These are phyloP conservation scores for Fomitopsis betulina DNA, from an alignment of 1,284 basidiomycete genomes.

Conservation along the genomic window DNA sequence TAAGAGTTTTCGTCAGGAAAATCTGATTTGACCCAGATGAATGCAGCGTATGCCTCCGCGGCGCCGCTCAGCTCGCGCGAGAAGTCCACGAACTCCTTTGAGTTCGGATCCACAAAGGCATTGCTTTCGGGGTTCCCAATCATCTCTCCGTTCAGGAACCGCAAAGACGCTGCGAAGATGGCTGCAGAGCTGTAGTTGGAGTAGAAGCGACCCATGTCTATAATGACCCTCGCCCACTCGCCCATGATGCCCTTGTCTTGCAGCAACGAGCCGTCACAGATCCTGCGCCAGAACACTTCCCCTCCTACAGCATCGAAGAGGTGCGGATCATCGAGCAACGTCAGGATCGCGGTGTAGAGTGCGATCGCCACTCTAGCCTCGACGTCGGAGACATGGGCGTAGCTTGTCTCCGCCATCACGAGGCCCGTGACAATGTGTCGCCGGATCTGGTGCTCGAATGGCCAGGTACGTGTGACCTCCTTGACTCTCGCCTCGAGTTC, in stretches of 20 bases:
- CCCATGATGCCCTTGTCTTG: constrained; percentile 4
- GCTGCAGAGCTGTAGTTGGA: constrained; percentile 7
- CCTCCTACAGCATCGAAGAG: not conserved
- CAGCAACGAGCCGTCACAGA: not conserved
- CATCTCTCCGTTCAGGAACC: constrained; percentile 12
- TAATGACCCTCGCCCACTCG: constrained; percentile 7
- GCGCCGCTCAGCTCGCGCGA: constrained; percentile 8
- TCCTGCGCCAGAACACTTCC: not conserved
- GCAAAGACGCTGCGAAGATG: constrained; percentile 11
- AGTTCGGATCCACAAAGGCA: not conserved
- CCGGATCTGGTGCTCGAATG: not conserved
- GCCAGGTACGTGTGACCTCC: not conserved
- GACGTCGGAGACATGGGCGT: constrained; percentile 1
- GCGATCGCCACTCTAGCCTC: constrained; percentile 3
- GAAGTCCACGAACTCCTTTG: constrained; percentile 8
- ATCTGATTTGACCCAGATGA: constrained; percentile 13
- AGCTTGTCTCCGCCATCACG: constrained; percentile 1
- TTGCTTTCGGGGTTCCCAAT: constrained; percentile 8
- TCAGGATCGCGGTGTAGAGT: constrained; percentile 3
- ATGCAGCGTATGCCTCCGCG: constrained; percentile 10
- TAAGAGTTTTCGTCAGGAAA: constrained; percentile 12
- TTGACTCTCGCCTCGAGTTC: constrained; percentile 4
- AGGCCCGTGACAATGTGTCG: not conserved
- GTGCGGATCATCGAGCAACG: not conserved
- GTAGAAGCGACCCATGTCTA: constrained; percentile 9